Conservation (phyloP, 345 rosid genomes). For the Chamaenerion angustifolium region DNA sequence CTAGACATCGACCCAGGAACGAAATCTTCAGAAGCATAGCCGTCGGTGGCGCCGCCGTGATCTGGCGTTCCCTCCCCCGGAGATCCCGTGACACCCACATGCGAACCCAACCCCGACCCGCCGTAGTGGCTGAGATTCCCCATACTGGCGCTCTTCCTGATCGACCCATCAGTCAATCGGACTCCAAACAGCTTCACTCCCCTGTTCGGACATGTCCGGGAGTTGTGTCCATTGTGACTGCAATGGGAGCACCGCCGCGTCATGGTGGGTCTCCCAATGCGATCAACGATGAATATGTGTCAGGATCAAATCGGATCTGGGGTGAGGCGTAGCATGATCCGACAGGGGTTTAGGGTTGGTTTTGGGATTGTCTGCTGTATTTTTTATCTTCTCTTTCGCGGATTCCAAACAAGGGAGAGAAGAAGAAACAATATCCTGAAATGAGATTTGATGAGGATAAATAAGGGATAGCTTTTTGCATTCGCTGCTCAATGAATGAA, state of each 20-base stretch:
- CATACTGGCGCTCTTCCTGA: constrained; percentile 96
- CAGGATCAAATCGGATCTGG: background rate
- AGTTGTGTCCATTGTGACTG: constrained; percentile 97
- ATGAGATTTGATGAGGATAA: background rate
- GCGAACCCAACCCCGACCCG: constrained; percentile 54
- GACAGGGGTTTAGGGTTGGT: constrained; percentile 7
- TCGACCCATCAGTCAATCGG: constrained; percentile 85
- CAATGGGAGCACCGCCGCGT: constrained; percentile 99
- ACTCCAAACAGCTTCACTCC: constrained; percentile 95
- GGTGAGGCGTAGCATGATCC: constrained; percentile 1
- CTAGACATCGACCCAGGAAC: constrained; percentile 87
- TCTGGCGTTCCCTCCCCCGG: constrained; percentile 34
- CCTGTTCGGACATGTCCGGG: constrained; percentile 91
- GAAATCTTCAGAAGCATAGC: constrained; percentile 93
- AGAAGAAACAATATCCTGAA: constrained; percentile 1
- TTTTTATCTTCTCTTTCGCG: no score
- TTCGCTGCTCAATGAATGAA: background rate
- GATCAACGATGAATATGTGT: constrained; percentile 5
- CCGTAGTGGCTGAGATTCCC: constrained; percentile 66
- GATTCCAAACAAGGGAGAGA: background rate
- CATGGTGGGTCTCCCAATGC: constrained; percentile 21
- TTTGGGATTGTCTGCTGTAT: background rate
- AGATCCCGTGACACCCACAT: constrained; percentile 8
- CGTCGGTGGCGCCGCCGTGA: constrained; percentile 44
- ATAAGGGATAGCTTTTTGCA: background rate